Conservation (phyloP, 257 asterid species). For the Lithospermum erythrorhizon region DNA sequence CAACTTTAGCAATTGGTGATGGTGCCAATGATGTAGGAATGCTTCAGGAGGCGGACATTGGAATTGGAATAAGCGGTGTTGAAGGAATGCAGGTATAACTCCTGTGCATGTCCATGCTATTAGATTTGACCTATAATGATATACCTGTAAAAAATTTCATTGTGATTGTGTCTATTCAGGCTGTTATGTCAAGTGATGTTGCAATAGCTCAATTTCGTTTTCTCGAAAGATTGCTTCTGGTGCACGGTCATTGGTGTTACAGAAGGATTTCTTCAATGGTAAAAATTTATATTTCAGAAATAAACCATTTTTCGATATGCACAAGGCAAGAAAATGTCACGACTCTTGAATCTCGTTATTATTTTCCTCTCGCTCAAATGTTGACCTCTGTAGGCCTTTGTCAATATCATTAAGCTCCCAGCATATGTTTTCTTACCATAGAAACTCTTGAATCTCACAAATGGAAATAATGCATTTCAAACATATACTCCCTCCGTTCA, state of each 20-base stretch:
- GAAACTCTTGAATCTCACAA: too few species aligned
- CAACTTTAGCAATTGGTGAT: slow-evolving; percentile 86
- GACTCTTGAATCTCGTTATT: background rate
- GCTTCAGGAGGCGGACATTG: slow-evolving; percentile 99
- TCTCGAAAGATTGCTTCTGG: slow-evolving; percentile 78
- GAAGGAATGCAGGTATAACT: slow-evolving; percentile 91
- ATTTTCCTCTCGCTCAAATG: slow-evolving; percentile 7
- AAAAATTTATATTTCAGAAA: slow-evolving; percentile 8
- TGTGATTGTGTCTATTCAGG: slow-evolving; percentile 27
- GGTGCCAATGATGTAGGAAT: slow-evolving; percentile 99
- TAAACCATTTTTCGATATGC: too few species aligned
- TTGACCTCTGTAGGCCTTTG: background rate
- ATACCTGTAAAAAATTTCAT: background rate
- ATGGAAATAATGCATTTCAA: too few species aligned
- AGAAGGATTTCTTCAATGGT: slow-evolving; percentile 88
- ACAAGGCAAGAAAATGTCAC: too few species aligned
- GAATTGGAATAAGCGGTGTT: slow-evolving; percentile 94
- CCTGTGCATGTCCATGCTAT: slow-evolving; percentile 1
- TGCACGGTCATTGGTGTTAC: slow-evolving; percentile 97
- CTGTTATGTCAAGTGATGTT: slow-evolving; percentile 90
- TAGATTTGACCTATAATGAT: too few species aligned
- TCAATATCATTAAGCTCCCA: background rate
- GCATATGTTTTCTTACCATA: background rate
- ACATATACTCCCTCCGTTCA: too few species aligned
- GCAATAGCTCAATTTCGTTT: slow-evolving; percentile 84